These are phyloP conservation scores for Microsporum audouinii DNA, from an alignment of 2,329 filamentous ascomycete genomes.

Conservation along the genomic window DNA sequence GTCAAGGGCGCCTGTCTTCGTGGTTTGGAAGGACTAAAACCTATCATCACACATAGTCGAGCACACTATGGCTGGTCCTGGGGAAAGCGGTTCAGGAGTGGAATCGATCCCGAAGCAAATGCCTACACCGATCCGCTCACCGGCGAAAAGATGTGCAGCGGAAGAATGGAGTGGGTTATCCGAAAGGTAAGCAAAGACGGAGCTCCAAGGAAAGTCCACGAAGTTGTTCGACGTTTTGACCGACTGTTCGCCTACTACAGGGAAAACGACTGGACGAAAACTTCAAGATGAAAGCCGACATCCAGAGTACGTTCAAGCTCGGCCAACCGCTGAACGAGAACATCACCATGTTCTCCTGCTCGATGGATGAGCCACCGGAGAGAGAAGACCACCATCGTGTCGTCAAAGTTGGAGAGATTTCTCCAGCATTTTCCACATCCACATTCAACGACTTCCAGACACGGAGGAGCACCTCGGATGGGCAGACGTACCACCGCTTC, in stretches of 20 bases:
- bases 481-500: constrained; percentile 2
- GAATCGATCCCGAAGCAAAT: constrained; percentile 8
- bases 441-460: constrained; percentile 3
- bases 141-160: constrained; percentile 7
- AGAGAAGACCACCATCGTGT: background rate
- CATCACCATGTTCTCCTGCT: constrained; percentile 5
- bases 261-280: constrained; percentile 4
- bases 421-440: background rate
- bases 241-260: background rate
- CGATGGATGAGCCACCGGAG: constrained; percentile 4
- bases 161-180: constrained; percentile 10
- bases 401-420: constrained; percentile 3
- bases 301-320: constrained; percentile 6
- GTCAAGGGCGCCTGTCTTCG: constrained; percentile 10
- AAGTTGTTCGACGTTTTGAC: background rate
- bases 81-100: constrained; percentile 7
- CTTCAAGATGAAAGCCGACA: background rate
- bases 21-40: constrained; percentile 8
- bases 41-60: constrained; percentile 7
- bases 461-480: background rate
- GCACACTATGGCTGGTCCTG: constrained; percentile 11
- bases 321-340: background rate
- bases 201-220: background rate
- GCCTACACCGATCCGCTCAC: background rate
- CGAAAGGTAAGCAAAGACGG: constrained; percentile 7